phyloP scores from a whole-genome alignment of 306 rosid genomes.

The Prosopis cineraria region DNA sequence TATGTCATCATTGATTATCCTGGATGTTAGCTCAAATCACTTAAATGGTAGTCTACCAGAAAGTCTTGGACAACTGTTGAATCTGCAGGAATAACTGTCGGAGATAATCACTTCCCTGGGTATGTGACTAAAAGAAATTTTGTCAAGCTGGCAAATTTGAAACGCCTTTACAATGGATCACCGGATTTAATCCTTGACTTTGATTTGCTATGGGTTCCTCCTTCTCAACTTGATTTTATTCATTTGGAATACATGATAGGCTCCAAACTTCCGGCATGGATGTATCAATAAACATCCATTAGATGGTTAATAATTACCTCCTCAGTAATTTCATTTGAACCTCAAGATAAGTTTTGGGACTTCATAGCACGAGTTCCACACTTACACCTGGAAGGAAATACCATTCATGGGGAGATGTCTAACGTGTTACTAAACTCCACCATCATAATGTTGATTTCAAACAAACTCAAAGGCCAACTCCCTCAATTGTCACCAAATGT shows the following conservation, averaged over 20 bases:
- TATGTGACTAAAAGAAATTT: neutral
- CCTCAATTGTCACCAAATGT: neutral
- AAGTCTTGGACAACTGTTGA: neutral
- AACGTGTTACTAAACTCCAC: slow-evolving; percentile 6
- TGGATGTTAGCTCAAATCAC: neutral
- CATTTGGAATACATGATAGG: neutral
- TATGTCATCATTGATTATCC: neutral
- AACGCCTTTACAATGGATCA: neutral
- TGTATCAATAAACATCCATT: slow-evolving; percentile 17
- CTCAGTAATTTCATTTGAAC: slow-evolving; percentile 22
- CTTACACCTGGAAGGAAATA: neutral
- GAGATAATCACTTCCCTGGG: neutral
- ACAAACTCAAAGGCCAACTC: neutral
- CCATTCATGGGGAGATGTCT: slow-evolving; percentile 19
- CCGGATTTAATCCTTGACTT: neutral
- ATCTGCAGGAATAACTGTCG: neutral
- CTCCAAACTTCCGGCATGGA: slow-evolving; percentile 33
- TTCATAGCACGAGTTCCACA: neutral
- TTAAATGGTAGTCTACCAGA: neutral
- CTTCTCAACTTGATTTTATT: neutral
- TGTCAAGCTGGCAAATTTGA: neutral
- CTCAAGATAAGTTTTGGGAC: slow-evolving; percentile 35
- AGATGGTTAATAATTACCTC: accelerated
- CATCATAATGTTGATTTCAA: neutral
- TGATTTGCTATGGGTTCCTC: neutral